Evolutionary conservation across 2,329 filamentous ascomycete genomes (phyloP).

Genomic region (Fusarium pininemorale): DNA sequence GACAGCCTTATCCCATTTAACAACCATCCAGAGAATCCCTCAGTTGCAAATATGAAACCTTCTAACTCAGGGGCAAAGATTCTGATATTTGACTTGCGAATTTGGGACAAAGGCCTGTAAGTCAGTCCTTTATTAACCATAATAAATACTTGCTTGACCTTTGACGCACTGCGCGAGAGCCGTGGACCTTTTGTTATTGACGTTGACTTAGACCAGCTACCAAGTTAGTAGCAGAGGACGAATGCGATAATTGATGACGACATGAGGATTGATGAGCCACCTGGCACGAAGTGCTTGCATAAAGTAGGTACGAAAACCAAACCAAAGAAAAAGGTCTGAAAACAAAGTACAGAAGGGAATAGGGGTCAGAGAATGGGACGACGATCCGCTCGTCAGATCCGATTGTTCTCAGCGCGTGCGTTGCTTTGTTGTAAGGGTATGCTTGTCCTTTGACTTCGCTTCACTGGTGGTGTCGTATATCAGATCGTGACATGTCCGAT

Average conservation of each 20-base stretch:
- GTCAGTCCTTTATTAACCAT: background rate
- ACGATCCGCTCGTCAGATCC: conserved; percentile 13
- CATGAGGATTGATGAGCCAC: conserved; percentile 14
- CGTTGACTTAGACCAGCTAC: background rate
- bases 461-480: conserved; percentile 1
- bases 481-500: conserved; percentile 6
- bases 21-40: conserved; percentile 8
- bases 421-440: conserved; percentile 24
- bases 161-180: background rate
- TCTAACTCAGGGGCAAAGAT: background rate
- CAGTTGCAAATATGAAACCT: conserved; percentile 5
- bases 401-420: conserved; percentile 21
- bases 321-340: background rate
- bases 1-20: background rate
- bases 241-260: conserved; percentile 14
- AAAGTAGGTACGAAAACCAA: background rate
- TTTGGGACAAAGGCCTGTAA: conserved; percentile 1
- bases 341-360: background rate
- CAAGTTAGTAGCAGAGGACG: background rate
- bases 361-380: conserved; percentile 20
- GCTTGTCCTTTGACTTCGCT: conserved; percentile 19
- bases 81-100: background rate
- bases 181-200: conserved; percentile 18
- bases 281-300: conserved; percentile 6
- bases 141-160: background rate